A percentile compares a stretch with the other conserved stretches of the same genome.
Evolutionary conservation across 192 early-diverging fungal species (phyloP).

Genomic region (Ambispora gerdemannii): DNA sequence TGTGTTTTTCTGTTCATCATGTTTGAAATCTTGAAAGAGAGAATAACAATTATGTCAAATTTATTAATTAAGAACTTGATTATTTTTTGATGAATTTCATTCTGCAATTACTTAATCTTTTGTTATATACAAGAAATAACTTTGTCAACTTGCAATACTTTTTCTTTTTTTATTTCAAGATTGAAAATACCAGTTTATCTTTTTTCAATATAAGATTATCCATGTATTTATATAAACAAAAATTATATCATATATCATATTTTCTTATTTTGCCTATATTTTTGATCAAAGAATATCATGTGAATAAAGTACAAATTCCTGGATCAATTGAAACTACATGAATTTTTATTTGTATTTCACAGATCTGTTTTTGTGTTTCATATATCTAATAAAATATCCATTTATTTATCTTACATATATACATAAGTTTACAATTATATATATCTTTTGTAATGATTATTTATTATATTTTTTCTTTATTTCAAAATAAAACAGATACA

Average conservation of each 20-base stretch:
- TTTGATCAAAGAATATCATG: not conserved
- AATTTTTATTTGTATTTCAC: not conserved
- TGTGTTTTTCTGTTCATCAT: too few relatives aligned
- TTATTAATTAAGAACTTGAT: not conserved
- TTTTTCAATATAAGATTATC: constrained; percentile 21
- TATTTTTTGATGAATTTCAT: constrained; percentile 1
- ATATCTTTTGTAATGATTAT: constrained; percentile 8
- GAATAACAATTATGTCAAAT: constrained; percentile 15
- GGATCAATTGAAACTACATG: constrained; percentile 12
- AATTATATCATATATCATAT: constrained; percentile 16
- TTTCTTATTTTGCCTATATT: constrained; percentile 14
- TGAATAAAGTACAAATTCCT: constrained; percentile 11
- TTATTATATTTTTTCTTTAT: constrained; percentile 18
- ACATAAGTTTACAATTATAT: constrained; percentile 19
- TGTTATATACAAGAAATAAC: constrained; percentile 9
- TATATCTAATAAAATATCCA: constrained; percentile 22
- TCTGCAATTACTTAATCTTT: constrained; percentile 9
- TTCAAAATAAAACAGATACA: constrained; percentile 3
- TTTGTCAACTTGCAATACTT: not conserved
- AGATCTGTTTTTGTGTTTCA: constrained; percentile 16
- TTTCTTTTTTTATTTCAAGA: constrained; percentile 14
- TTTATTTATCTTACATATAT: constrained; percentile 20
- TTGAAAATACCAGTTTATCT: constrained; percentile 9
- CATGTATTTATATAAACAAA: constrained; percentile 16
- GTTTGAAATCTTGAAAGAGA: constrained; percentile 14